Evolutionary conservation across 441 rosid genomes (phyloP).

Genomic region (Monsonia emarginata): DNA sequence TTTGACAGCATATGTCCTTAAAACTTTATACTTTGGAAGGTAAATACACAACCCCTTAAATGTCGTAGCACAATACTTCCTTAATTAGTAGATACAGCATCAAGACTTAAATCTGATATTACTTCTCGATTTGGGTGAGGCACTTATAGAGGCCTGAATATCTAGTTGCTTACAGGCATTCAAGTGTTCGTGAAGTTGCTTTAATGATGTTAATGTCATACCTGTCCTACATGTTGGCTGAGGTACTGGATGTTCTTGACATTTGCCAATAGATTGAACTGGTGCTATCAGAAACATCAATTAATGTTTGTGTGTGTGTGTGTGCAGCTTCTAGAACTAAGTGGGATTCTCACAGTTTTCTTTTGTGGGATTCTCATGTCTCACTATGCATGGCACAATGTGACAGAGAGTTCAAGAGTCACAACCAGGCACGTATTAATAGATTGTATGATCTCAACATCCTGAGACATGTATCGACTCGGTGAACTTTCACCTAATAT

Average conservation of each 20-base stretch:
- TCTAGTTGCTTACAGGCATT: conserved; percentile 41
- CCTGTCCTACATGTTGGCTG: conserved; percentile 79
- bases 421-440: conserved; percentile 51
- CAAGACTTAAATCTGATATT: neutral
- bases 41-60: conserved; percentile 10
- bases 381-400: conserved; percentile 80
- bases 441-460: neutral
- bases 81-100: neutral
- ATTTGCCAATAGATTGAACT: too few species aligned
- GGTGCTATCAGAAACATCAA: too few species aligned
- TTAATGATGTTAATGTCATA: conserved; percentile 79
- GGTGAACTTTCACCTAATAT: neutral
- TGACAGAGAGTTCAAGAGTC: conserved; percentile 68
- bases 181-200: conserved; percentile 62
- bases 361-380: conserved; percentile 83
- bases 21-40: conserved; percentile 61
- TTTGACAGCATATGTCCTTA: conserved; percentile 52
- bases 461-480: neutral
- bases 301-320: conserved; percentile 14
- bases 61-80: neutral
- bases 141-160: neutral
- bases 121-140: neutral
- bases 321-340: conserved; percentile 60
- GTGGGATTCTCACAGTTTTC: conserved; percentile 87
- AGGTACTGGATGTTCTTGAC: too few species aligned